Conservation (phyloP, 108 stramenopile genomes). For the Fistulifera pelliculosa region DNA sequence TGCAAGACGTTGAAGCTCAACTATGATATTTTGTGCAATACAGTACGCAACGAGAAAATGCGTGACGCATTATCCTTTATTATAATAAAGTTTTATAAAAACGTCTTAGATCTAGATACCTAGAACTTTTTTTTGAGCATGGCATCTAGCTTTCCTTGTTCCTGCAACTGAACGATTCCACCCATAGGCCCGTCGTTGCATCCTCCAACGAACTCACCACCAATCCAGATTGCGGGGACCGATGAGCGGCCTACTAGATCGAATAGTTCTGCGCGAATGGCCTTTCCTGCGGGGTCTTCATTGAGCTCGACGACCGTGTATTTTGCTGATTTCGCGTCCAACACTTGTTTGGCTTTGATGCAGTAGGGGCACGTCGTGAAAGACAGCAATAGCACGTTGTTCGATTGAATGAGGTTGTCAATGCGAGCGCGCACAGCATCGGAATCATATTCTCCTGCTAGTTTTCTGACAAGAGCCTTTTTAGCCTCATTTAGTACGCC, state of each 20-base stretch:
- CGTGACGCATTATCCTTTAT: too few relatives aligned
- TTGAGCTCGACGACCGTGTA: conserved; percentile 74
- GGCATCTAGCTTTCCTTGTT: conserved; percentile 48
- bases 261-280: conserved; percentile 84
- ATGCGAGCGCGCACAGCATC: conserved; percentile 40
- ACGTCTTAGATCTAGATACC: conserved; percentile 1
- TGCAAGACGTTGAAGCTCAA: too few relatives aligned
- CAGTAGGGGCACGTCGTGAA: conserved; percentile 89
- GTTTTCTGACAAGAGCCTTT: conserved; percentile 64
- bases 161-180: conserved; percentile 51
- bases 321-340: conserved; percentile 59
- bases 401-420: conserved; percentile 40
- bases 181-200: conserved; percentile 82
- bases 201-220: conserved; percentile 75
- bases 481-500: conserved; percentile 69
- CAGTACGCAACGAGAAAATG: too few relatives aligned
- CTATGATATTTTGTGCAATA: too few relatives aligned
- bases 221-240: conserved; percentile 90
- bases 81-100: too few relatives aligned
- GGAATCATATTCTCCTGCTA: conserved; percentile 80
- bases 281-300: conserved; percentile 41
- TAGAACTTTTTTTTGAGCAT: conserved; percentile 31
- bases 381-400: conserved; percentile 58
- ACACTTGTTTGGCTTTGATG: conserved; percentile 75
- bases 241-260: conserved; percentile 73